These are phyloP conservation scores for Zymoseptoria brevis DNA, from an alignment of 2,329 filamentous ascomycete species.

Conservation along the genomic window DNA sequence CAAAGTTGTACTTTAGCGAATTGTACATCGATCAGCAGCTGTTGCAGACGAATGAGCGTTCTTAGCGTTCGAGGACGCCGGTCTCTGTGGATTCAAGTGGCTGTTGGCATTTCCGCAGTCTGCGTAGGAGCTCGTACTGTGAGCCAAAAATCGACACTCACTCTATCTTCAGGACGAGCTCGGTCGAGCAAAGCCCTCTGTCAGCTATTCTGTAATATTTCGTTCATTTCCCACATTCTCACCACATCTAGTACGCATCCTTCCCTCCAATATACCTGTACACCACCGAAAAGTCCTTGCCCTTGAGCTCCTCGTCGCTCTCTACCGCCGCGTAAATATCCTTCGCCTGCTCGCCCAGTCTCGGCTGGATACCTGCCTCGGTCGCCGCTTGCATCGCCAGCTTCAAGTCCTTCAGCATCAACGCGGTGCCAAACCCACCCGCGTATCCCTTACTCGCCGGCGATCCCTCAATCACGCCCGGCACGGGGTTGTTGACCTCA, in stretches of 20 bases:
- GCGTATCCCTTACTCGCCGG: constrained; percentile 66
- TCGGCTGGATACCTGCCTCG: constrained; percentile 37
- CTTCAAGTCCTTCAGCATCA: constrained; percentile 45
- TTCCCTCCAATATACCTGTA: constrained; percentile 44
- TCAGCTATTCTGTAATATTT: too few relatives aligned
- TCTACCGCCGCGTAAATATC: constrained; percentile 41
- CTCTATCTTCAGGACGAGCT: too few relatives aligned
- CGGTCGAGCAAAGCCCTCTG: too few relatives aligned
- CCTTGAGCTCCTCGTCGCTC: constrained; percentile 37
- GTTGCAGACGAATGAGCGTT: too few relatives aligned
- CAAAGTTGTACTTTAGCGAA: too few relatives aligned
- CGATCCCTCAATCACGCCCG: constrained; percentile 67
- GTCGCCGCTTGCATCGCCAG: constrained; percentile 41
- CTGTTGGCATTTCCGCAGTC: too few relatives aligned
- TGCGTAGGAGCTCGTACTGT: too few relatives aligned
- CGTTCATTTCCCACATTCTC: not conserved
- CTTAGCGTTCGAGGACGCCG: too few relatives aligned
- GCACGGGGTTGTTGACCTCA: constrained; percentile 91
- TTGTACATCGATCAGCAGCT: too few relatives aligned
- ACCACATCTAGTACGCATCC: constrained; percentile 25
- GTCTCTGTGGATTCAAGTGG: too few relatives aligned
- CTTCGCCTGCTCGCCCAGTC: constrained; percentile 39
- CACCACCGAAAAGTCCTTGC: constrained; percentile 45
- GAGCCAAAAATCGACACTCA: too few relatives aligned
- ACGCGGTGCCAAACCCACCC: constrained; percentile 42